Conservation (phyloP, 306 rosid genomes). For the Sindora glabra region DNA sequence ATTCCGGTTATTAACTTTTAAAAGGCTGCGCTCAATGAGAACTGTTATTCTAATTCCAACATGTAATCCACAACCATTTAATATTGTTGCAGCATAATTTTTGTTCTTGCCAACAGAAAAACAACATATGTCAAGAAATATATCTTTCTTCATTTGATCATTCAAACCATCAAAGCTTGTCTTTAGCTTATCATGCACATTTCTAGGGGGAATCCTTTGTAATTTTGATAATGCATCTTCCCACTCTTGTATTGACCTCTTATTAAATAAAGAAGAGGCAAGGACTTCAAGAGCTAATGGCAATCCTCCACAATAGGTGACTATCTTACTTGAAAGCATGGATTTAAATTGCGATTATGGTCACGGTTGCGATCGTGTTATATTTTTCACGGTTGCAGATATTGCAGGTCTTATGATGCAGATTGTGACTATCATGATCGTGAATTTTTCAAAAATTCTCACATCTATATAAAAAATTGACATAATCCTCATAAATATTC, state of each 20-base stretch:
- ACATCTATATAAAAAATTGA: too few relatives aligned
- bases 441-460: too few relatives aligned
- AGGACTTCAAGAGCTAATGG: slow-evolving; percentile 18
- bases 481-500: too few relatives aligned
- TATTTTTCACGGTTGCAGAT: too few relatives aligned
- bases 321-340: neutral
- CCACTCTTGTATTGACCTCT: neutral
- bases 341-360: too few relatives aligned
- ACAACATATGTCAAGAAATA: slow-evolving; percentile 15
- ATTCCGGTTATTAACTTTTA: neutral
- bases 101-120: slow-evolving; percentile 8
- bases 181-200: neutral
- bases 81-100: neutral
- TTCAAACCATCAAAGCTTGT: slow-evolving; percentile 15
- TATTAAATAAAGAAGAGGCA: slow-evolving; percentile 8
- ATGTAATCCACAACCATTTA: slow-evolving; percentile 1
- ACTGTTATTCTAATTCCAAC: neutral
- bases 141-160: neutral
- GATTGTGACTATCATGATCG: too few relatives aligned
- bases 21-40: neutral
- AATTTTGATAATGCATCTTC: slow-evolving; percentile 4
- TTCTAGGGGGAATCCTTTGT: neutral
- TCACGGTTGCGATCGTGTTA: too few relatives aligned
- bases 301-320: neutral
- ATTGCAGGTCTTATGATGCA: too few relatives aligned